Percentiles rank a stretch among this genome's conserved stretches.
phyloP scores from a whole-genome alignment of 208 protist species.

The Acanthamoeba polyphaga region DNA sequence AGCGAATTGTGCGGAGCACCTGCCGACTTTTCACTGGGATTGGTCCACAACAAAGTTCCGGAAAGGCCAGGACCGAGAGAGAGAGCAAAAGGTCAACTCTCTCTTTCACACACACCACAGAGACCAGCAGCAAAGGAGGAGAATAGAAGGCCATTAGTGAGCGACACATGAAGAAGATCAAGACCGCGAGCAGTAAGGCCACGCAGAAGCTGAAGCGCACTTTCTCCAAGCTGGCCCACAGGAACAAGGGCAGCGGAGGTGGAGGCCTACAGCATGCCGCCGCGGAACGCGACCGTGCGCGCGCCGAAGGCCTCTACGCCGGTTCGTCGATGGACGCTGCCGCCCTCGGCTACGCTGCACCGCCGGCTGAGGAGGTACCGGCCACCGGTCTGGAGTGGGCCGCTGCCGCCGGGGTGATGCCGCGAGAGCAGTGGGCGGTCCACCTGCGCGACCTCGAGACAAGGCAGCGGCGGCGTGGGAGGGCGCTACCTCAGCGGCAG shows the following conservation, averaged over 20 bases:
- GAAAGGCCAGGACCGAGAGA: too few relatives aligned
- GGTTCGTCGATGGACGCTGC: neutral
- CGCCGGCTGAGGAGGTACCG: neutral
- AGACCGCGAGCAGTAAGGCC: neutral
- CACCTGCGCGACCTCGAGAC: neutral
- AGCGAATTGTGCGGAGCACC: neutral
- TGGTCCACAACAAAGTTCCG: too few relatives aligned
- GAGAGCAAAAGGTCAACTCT: too few relatives aligned
- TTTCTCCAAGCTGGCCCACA: neutral
- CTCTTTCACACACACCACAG: too few relatives aligned
- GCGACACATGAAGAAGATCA: neutral
- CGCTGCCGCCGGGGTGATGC: neutral
- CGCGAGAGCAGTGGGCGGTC: neutral
- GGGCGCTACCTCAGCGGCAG: neutral
- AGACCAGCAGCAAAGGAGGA: too few relatives aligned
- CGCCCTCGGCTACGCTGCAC: too few relatives aligned
- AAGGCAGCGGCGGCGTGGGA: neutral
- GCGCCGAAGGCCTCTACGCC: neutral
- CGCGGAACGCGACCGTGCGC: neutral
- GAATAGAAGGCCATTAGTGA: too few relatives aligned
- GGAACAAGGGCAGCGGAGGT: neutral
- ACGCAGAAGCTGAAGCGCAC: conserved; percentile 20
- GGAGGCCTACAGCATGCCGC: neutral
- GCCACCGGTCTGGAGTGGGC: neutral
- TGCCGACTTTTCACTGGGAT: neutral